Evolutionary conservation across 176 grass and related monocot genomes (phyloP).

Genomic region (Cenchrus fungigraminus): DNA sequence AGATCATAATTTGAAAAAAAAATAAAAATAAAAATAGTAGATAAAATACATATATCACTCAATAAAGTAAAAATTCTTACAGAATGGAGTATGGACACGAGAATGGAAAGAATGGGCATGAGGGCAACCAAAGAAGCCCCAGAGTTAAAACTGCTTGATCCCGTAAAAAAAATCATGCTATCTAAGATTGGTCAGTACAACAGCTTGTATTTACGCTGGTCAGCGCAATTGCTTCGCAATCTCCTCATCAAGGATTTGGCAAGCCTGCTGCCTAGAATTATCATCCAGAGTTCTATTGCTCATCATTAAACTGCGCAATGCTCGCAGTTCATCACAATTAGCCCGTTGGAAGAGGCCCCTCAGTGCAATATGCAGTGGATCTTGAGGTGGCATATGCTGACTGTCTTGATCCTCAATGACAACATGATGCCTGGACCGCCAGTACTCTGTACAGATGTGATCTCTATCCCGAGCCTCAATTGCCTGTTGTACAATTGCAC

Average conservation of each 20-base stretch:
- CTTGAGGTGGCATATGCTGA: slow-evolving; percentile 35
- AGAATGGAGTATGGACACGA: slow-evolving; percentile 30
- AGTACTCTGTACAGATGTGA: slow-evolving; percentile 74
- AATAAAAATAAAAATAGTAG: background rate
- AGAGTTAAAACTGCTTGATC: slow-evolving; percentile 34
- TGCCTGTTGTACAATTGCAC: slow-evolving; percentile 45
- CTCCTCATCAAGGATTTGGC: slow-evolving; percentile 54
- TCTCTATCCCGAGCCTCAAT: slow-evolving; percentile 64
- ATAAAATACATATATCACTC: slow-evolving; percentile 5
- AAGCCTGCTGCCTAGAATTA: slow-evolving; percentile 50
- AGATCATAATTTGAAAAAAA: slow-evolving; percentile 20
- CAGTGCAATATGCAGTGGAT: slow-evolving; percentile 40
- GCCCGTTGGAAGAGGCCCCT: slow-evolving; percentile 81
- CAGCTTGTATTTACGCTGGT: slow-evolving; percentile 41
- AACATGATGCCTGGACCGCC: slow-evolving; percentile 62
- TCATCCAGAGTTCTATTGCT: slow-evolving; percentile 38
- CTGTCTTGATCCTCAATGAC: slow-evolving; percentile 19
- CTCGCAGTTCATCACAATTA: slow-evolving; percentile 62
- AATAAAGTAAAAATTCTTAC: slow-evolving; percentile 22
- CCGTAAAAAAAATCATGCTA: slow-evolving; percentile 40
- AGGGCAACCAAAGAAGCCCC: slow-evolving; percentile 32
- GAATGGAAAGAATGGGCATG: slow-evolving; percentile 39
- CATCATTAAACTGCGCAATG: slow-evolving; percentile 58
- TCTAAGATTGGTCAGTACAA: slow-evolving; percentile 43
- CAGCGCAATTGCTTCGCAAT: slow-evolving; percentile 46